Conservation (phyloP, 2,329 filamentous ascomycete genomes). For the Peltaster fructicola region DNA sequence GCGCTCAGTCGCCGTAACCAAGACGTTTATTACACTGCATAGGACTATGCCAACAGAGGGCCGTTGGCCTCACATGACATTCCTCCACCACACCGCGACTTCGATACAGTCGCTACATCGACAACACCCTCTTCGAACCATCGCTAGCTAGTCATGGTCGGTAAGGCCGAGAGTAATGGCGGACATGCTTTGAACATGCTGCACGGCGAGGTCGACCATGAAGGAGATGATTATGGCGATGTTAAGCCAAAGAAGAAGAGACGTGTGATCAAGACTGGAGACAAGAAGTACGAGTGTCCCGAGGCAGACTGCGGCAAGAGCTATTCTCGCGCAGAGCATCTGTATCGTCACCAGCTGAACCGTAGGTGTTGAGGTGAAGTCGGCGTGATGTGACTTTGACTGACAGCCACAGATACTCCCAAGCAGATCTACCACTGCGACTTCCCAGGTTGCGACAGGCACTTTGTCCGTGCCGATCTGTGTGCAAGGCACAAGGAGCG, state of each 20-base stretch:
- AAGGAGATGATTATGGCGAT: slow-evolving; percentile 10
- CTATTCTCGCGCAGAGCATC: slow-evolving; percentile 88
- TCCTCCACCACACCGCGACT: no score
- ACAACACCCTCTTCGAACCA: not conserved
- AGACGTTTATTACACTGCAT: no score
- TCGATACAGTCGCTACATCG: not conserved
- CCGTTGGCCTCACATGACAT: no score
- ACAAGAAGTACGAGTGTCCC: slow-evolving; percentile 56
- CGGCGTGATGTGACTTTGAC: no score
- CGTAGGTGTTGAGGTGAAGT: no score
- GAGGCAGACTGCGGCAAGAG: slow-evolving; percentile 83
- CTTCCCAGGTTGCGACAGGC: slow-evolving; percentile 73
- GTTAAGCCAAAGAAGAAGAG: slow-evolving; percentile 17
- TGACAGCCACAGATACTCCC: slow-evolving; percentile 47
- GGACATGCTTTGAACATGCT: not conserved
- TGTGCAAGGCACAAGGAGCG: slow-evolving; percentile 47
- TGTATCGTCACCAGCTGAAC: slow-evolving; percentile 92
- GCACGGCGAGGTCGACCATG: slow-evolving; percentile 10
- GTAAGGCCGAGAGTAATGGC: not conserved
- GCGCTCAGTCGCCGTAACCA: no score
- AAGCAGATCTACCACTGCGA: slow-evolving; percentile 93
- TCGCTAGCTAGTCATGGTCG: not conserved
- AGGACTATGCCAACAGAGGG: no score
- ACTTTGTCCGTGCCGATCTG: slow-evolving; percentile 85
- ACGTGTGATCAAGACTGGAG: slow-evolving; percentile 21